Conservation (phyloP, 2,329 filamentous ascomycete species). For the Rhinocladiella similis region DNA sequence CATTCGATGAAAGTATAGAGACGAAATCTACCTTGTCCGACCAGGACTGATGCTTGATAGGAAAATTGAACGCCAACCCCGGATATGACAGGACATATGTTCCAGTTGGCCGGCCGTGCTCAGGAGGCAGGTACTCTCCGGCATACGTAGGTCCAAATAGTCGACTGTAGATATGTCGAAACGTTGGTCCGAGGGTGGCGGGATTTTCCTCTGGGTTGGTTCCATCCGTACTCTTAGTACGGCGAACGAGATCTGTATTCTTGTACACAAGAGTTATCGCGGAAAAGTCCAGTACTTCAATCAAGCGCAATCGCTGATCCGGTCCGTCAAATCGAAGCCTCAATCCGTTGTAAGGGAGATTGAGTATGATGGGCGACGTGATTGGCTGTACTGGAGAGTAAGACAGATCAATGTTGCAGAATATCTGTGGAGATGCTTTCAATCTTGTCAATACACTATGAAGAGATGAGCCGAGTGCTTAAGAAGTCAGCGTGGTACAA, state of each 20-base stretch:
- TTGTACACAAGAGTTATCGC: slow-evolving; percentile 84
- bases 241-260: slow-evolving; percentile 73
- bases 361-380: slow-evolving; percentile 70
- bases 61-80: slow-evolving; percentile 89
- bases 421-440: slow-evolving; percentile 81
- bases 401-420: slow-evolving; percentile 78
- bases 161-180: slow-evolving; percentile 87
- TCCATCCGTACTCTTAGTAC: slow-evolving; percentile 44
- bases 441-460: slow-evolving; percentile 85
- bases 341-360: slow-evolving; percentile 80
- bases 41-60: slow-evolving; percentile 72
- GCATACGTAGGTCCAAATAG: slow-evolving; percentile 93
- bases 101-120: slow-evolving; percentile 57
- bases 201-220: slow-evolving; percentile 33
- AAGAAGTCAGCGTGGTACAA: not conserved
- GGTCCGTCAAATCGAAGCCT: slow-evolving; percentile 90
- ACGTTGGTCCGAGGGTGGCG: slow-evolving; percentile 65
- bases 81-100: slow-evolving; percentile 92
- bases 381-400: slow-evolving; percentile 78
- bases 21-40: slow-evolving; percentile 77
- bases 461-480: slow-evolving; percentile 85
- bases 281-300: slow-evolving; percentile 88
- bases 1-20: slow-evolving; percentile 75
- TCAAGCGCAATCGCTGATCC: slow-evolving; percentile 84
- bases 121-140: slow-evolving; percentile 80